Base-by-base conservation (phyloP, 345 rosid genomes). In the Rhodamnia rubescens region DNA sequence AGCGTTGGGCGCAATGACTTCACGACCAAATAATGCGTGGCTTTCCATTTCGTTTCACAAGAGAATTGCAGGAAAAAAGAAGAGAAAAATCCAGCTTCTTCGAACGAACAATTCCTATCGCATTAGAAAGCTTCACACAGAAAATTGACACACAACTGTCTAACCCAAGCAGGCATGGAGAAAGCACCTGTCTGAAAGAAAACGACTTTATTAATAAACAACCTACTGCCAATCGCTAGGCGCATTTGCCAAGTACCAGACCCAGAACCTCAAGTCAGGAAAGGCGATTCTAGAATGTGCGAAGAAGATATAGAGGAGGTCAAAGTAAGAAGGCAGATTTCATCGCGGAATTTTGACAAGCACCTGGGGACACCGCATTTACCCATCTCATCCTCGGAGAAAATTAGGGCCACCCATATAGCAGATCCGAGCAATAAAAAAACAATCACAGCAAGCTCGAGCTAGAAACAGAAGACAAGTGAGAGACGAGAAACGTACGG, bases 401-500 rank as follows among this genome's bases (percentile, higher is more conserved):
- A 32, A 64, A 64, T 64, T 64, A 69, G 80, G 47, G 80, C 80
- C 80, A 1, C 13, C 47, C 80, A 5, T 1, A 21, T 54, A 36
- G 47, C 47, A 69, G 75, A 69, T 69, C 80, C 47, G 26, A 36
- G 78, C 78, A 3, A 2, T 8, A 36, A 18, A 4, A 4, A 18
- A 36, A 21, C 47, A 36, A 0, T 21, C 1, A 36, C 0, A 0
- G 26, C 78, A 69, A 69, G 1, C 47, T 8, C 14, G 78, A 36
- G 47, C 78, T 0, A 11, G 80, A 32, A 80, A 86, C 15, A 22
- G 80, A 81, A n/a, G 61, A 55, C 12, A 13, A 32, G 2, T 49
- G 29, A 78, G 59, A 53, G 47, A 22, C 75, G 42, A 64, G 75
- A 27, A 24, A 81, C 87, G 64, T 83, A 97, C 98, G 13, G 99